Base-by-base conservation (phyloP, 805 yeast species). In the Candida ovalis region DNA sequence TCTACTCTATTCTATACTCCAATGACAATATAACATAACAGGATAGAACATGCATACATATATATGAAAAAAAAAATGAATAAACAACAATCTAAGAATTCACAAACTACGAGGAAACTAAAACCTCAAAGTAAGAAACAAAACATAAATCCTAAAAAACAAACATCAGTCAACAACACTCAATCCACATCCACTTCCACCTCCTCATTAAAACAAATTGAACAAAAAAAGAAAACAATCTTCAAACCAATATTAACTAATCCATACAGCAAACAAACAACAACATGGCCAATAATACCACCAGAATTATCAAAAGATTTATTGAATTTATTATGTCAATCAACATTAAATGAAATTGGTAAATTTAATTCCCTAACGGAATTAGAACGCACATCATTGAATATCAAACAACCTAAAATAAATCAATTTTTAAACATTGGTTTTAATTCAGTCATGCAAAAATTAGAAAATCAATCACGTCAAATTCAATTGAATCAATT, bases 191-290 rank as follows among this genome's bases (percentile, higher is more conserved):
- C 47, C 10, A 18, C 49, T 6, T 23, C 42, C 15, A n/a, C 3
- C 2, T 2, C 41, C 15, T 51, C 56, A 5, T 32, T 58, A n/a
- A 80, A 76, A 52, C 75, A 73, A 21, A 50, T 73, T 1, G 85
- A 81, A 44, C 67, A 69, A 52, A 75, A 74, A 56, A 69, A 78
- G 42, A 71, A 75, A 50, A 83, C 80, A 54, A 80, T 82, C 2
- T 80, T 79, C 65, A 82, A 79, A 60, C 86, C 90, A 0, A 69
- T 84, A 2, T 67, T 84, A 23, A 83, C 81, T 28, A 80, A 80
- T 51, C 88, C 90, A 3, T 82, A 70, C 58, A 75, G 84, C 1
- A 74, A 73, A 45, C 70, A 51, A 9, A 52, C 51, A 32, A 52
- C 51, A 32, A 35, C 52, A 35, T 74, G 78, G 78, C 78, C 78